Conservation (phyloP, 371 early-diverging fungal species). For the Mucor piriformis region DNA sequence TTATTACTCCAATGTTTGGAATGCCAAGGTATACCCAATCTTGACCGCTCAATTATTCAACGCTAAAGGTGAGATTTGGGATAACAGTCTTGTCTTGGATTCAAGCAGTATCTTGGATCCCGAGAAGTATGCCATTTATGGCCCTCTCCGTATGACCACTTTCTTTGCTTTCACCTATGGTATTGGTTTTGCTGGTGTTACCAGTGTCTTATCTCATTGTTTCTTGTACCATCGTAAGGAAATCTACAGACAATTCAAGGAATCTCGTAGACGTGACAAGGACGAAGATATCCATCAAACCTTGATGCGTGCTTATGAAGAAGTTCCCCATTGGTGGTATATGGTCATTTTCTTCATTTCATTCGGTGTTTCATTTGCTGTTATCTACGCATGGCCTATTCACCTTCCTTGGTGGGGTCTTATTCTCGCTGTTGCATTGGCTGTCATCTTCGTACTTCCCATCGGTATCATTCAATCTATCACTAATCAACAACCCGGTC, state of each 20-base stretch:
- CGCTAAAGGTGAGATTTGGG: slow-evolving; percentile 56
- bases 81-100: slow-evolving; percentile 58
- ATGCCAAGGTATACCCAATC: slow-evolving; percentile 68
- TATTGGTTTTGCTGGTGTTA: slow-evolving; percentile 66
- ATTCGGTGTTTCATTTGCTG: slow-evolving; percentile 51
- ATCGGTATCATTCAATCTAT: slow-evolving; percentile 80
- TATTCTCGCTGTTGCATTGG: slow-evolving; percentile 63
- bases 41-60: slow-evolving; percentile 41
- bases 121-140: slow-evolving; percentile 64
- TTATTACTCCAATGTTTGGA: slow-evolving; percentile 71
- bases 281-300: slow-evolving; percentile 69
- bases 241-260: slow-evolving; percentile 57
- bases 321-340: slow-evolving; percentile 80
- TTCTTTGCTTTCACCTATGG: slow-evolving; percentile 66
- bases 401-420: slow-evolving; percentile 71
- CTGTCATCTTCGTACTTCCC: slow-evolving; percentile 74
- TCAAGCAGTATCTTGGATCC: slow-evolving; percentile 62
- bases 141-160: slow-evolving; percentile 70
- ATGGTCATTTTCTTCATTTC: slow-evolving; percentile 50
- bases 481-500: slow-evolving; percentile 68
- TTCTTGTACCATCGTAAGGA: slow-evolving; percentile 65
- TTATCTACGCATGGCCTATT: slow-evolving; percentile 58
- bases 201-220: slow-evolving; percentile 66
- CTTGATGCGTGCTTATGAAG: slow-evolving; percentile 73
- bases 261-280: slow-evolving; percentile 53